Evolutionary conservation across 192 early-diverging fungal genomes (phyloP), one percentile per base, ranked within the genome.

Genomic region (Podila clonocystis): DNA sequence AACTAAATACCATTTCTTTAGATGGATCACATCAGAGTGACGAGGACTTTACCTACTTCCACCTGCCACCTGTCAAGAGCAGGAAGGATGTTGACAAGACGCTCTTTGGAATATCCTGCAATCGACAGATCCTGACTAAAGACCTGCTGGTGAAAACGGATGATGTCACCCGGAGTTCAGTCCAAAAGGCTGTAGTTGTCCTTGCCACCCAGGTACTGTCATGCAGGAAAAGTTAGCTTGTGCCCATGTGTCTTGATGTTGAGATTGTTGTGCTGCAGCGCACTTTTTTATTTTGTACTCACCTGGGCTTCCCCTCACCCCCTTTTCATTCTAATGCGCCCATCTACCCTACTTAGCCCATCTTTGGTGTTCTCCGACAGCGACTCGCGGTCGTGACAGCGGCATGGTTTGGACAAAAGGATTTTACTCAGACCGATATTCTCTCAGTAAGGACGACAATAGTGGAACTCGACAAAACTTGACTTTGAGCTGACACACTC

Each of bases 31-130:
- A 95, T 82, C 91, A 92, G 83, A 83, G 82, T 65, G 93, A 93
- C 34, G 92, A 95, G 75, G 93, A 95, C 63, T 95, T 94, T 70
- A 90, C 93, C 4, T 95, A 94, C 66, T 95, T 95, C 68, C 94
- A 95, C 75, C 84, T 95, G 2, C 93, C 94, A 29, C 93, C 94
- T 34, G 88, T 95, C 12, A 73, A 86, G 30, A 67, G 74, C 58
- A 93, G 94, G 89, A 62, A 71, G 19, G 79, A 85, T 24, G 86
- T 88, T 5, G 75, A 90, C 22, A 85, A 87, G 3, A 94, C 94
- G 0, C 63, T 95, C 9, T 95, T 95, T 82, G 94, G 94, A n/a
- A 86, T 95, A 63, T 92, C 93, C 17, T 95, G 94, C 72, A 93
- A 93, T 68, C 83, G 94, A 62, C 94, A 95, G 80, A 93, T 95